Base-by-base conservation (phyloP, 2,329 filamentous ascomycete genomes). In the Emergomyces orientalis region DNA sequence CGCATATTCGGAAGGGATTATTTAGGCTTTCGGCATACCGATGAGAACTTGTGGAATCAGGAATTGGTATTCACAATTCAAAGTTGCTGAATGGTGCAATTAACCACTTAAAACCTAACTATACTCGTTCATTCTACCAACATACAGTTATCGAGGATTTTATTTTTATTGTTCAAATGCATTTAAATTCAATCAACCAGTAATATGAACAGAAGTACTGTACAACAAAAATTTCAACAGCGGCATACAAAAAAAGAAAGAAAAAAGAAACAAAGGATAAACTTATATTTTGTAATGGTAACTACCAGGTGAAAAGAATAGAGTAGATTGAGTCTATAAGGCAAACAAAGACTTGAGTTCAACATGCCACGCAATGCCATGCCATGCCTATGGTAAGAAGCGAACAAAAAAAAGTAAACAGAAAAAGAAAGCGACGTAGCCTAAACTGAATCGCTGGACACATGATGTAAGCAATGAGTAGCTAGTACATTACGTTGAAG, bases 401-500 rank as follows among this genome's bases (percentile, higher is more conserved):
- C 37, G 27, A 52, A 47, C 2, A 1, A 22, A 7, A 45, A n/a
- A 45, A 45, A 22, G 34, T 4, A 37, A 37, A 37, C 4, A n/a
- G 19, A 5, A 45, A n/a, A 45, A 51, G 19, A 51, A 51, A 51
- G 22, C 7, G 11, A 6, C 52, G n/a, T 11, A 22, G 32, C 25
- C 52, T 56, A 25, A 37, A 25, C 19, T 9, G 19, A 56, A 25
- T 17, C 32, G 7, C 3, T 30, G 25, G 37, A 32, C 41, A n/a
- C 25, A 59, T 59, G 32, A 32, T 37, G 6, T 2, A 56, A 30
- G 56, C 22, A 9, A 13, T 11, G 11, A 59, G n/a, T 27, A 45
- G 56, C 39, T 59, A 30, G 19, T 45, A 47, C 56, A 59, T 45
- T 59, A 43, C 25, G 39, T 19, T 59, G 56, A 59, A 59, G 56